A percentile compares a stretch with the other conserved stretches of the same genome.
Conservation (phyloP, 192 early-diverging fungal species). For the Diversispora eburnea region DNA sequence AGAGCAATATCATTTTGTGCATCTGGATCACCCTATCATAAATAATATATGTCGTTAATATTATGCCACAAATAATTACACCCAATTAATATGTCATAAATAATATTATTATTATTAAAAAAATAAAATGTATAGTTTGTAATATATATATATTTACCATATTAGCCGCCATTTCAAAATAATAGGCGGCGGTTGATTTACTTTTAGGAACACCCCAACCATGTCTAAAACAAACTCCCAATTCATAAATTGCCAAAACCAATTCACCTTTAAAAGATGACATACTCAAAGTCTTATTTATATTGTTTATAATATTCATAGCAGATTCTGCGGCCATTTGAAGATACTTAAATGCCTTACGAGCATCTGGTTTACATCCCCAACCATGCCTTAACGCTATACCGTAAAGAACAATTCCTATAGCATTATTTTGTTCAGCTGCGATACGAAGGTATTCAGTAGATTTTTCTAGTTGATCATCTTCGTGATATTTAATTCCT, state of each 20-base stretch:
- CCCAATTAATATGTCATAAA: neutral
- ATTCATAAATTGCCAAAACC: constrained; percentile 74
- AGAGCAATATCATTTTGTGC: constrained; percentile 71
- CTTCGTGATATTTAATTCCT: constrained; percentile 66
- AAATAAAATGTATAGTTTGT: neutral
- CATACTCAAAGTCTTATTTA: constrained; percentile 49
- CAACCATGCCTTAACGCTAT: constrained; percentile 75
- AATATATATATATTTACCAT: constrained; percentile 33
- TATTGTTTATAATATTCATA: constrained; percentile 54
- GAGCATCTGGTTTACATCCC: constrained; percentile 68
- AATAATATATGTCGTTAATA: too few relatives aligned
- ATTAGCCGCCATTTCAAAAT: constrained; percentile 78
- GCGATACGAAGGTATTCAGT: constrained; percentile 68
- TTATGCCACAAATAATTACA: too few relatives aligned
- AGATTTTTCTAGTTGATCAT: constrained; percentile 66
- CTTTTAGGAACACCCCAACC: constrained; percentile 76
- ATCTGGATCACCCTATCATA: constrained; percentile 65
- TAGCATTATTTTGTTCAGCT: constrained; percentile 57
- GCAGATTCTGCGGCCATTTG: constrained; percentile 68
- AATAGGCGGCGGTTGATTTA: constrained; percentile 68
- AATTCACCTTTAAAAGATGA: constrained; percentile 64
- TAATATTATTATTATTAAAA: neutral
- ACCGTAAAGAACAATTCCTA: constrained; percentile 72
- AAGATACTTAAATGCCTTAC: constrained; percentile 63
- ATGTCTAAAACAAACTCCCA: constrained; percentile 75